These are phyloP conservation scores for Coemansia sp. DNA, from an alignment of 192 early-diverging fungal species.

Conservation along the genomic window DNA sequence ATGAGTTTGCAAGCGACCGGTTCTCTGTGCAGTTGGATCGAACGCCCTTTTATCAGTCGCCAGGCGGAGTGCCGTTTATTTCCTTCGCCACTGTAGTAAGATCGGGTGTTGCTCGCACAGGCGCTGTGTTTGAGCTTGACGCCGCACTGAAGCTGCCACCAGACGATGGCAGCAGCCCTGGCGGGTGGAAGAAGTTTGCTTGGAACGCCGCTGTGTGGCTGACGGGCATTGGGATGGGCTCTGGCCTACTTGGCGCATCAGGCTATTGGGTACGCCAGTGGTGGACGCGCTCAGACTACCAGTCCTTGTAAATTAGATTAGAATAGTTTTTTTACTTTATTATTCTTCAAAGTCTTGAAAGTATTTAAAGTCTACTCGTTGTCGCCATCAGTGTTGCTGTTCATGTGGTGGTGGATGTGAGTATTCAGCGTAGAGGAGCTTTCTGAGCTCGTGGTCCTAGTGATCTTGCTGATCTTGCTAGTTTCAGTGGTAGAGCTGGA, in stretches of 20 bases:
- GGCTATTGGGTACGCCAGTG: conserved; percentile 57
- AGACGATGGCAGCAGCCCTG: conserved; percentile 23
- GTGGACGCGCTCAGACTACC: conserved; percentile 54
- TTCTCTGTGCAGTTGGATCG: conserved; percentile 54
- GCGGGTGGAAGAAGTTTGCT: conserved; percentile 48
- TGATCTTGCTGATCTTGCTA: background rate
- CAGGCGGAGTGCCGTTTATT: conserved; percentile 48
- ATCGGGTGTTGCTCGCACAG: conserved; percentile 45
- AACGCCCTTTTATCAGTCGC: conserved; percentile 50
- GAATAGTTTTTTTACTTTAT: background rate
- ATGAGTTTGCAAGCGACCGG: conserved; percentile 51
- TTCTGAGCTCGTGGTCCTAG: background rate
- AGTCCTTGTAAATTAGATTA: conserved; percentile 47
- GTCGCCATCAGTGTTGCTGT: background rate
- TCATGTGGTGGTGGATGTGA: conserved; percentile 28
- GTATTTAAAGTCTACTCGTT: too few relatives aligned
- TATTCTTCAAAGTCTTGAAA: too few relatives aligned
- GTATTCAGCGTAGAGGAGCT: conserved; percentile 14
- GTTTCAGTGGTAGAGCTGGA: background rate
- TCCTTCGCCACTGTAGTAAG: conserved; percentile 49
- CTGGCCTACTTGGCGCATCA: conserved; percentile 43
- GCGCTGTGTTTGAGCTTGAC: conserved; percentile 56
- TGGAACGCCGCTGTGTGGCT: conserved; percentile 55
- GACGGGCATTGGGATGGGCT: conserved; percentile 50
- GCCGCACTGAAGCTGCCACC: conserved; percentile 42